These are phyloP conservation scores for Phytopythium kandeliae DNA, from an alignment of 352 stramenopile genomes.

Conservation along the genomic window DNA sequence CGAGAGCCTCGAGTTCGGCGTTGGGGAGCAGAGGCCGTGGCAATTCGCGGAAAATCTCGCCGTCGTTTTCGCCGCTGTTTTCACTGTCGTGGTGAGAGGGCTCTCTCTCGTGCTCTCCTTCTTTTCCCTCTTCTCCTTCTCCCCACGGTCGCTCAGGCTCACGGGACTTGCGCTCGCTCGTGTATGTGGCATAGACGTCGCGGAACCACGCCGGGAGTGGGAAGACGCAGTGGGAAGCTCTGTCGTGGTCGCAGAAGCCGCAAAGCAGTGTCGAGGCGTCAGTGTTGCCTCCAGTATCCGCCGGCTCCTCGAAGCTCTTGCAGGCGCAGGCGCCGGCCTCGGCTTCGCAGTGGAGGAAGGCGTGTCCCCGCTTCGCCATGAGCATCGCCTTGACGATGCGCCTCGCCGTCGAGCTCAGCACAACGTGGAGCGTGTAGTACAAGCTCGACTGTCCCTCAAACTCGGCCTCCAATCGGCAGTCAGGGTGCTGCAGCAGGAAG, in stretches of 20 bases:
- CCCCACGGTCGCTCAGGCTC: no score
- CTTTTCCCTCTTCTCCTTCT: no score
- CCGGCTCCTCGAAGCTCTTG: conserved; percentile 50
- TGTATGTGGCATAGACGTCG: conserved; percentile 68
- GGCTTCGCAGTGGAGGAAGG: conserved; percentile 46
- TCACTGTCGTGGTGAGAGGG: no score
- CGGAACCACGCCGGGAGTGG: conserved; percentile 63
- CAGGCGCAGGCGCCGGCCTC: conserved; percentile 34
- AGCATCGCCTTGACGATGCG: conserved; percentile 31
- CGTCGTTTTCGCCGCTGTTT: conserved; percentile 1
- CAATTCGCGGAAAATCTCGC: no score
- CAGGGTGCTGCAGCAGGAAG: conserved; percentile 25
- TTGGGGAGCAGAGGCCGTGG: no score
- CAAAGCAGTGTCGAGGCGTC: no score
- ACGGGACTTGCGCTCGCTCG: background rate
- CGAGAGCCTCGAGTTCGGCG: conserved; percentile 11
- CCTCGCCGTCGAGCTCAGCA: conserved; percentile 42
- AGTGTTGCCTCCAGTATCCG: background rate
- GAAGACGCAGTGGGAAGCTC: conserved; percentile 19
- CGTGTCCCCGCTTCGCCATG: conserved; percentile 16
- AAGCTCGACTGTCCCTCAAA: conserved; percentile 60
- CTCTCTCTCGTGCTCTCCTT: no score
- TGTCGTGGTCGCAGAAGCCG: conserved; percentile 42
- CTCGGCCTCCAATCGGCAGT: conserved; percentile 35
- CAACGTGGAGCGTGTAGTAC: conserved; percentile 54